Evolutionary conservation across 2,329 filamentous ascomycete genomes (phyloP).

Genomic region (Reticulascus tulasneorum): DNA sequence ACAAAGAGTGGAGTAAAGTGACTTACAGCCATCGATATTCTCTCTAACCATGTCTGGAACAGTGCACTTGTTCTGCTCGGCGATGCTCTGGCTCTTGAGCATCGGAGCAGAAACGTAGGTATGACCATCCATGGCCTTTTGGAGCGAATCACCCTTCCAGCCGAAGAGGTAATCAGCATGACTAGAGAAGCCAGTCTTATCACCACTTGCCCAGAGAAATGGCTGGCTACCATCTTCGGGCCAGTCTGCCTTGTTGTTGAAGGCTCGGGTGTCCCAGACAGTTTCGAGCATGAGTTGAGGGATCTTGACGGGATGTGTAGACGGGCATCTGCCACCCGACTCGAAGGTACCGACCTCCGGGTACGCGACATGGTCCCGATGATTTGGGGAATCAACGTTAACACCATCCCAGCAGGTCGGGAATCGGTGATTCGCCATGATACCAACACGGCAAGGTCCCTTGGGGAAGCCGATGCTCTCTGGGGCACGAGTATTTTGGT

Average conservation of each 20-base stretch:
- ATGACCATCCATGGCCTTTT: slow-evolving; percentile 34
- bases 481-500: too few relatives aligned
- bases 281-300: slow-evolving; percentile 13
- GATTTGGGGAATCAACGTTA: slow-evolving; percentile 9
- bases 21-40: too few relatives aligned
- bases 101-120: too few relatives aligned
- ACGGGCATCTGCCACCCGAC: slow-evolving; percentile 10
- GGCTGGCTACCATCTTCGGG: too few relatives aligned
- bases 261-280: too few relatives aligned
- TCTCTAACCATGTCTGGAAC: too few relatives aligned
- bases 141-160: slow-evolving; percentile 27
- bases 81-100: too few relatives aligned
- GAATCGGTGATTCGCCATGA: slow-evolving; percentile 47
- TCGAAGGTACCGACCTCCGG: slow-evolving; percentile 7
- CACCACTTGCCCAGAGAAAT: too few relatives aligned
- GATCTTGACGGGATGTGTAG: slow-evolving; percentile 11
- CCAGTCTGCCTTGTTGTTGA: too few relatives aligned
- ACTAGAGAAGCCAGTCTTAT: slow-evolving; percentile 23
- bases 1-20: too few relatives aligned
- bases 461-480: slow-evolving; percentile 50
- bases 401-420: slow-evolving; percentile 26
- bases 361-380: slow-evolving; percentile 8
- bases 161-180: slow-evolving; percentile 30
- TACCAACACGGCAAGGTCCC: slow-evolving; percentile 60
- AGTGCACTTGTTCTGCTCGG: too few relatives aligned